Percentiles rank a stretch among this genome's conserved stretches.
Evolutionary conservation across 2,329 filamentous ascomycete species (phyloP).

Genomic region (Fusarium paranaense): DNA sequence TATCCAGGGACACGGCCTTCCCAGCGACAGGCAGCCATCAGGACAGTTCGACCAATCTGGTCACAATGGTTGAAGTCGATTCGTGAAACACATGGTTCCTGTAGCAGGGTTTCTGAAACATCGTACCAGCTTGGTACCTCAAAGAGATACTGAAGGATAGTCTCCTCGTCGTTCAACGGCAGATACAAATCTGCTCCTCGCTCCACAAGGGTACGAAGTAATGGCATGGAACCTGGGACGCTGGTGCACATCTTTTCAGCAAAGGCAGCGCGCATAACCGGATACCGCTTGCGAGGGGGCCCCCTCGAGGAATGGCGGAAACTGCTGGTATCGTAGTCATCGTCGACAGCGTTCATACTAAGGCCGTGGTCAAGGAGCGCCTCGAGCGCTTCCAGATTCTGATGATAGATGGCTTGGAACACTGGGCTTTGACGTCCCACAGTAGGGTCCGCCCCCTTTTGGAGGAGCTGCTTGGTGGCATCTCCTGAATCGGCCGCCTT

Average conservation of each 20-base stretch:
- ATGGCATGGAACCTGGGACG: too few species aligned
- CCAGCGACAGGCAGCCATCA: slow-evolving; percentile 37
- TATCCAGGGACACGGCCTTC: background rate
- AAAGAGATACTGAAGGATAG: slow-evolving; percentile 32
- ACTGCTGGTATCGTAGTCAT: background rate
- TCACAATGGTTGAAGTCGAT: slow-evolving; percentile 37
- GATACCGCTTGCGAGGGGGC: slow-evolving; percentile 5
- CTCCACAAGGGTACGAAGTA: slow-evolving; percentile 2
- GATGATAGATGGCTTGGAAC: slow-evolving; percentile 20
- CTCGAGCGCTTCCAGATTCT: slow-evolving; percentile 18
- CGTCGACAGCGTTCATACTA: slow-evolving; percentile 11
- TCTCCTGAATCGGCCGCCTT: slow-evolving; percentile 13
- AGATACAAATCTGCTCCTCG: slow-evolving; percentile 31
- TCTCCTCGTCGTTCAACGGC: slow-evolving; percentile 32
- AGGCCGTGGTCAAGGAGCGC: slow-evolving; percentile 26
- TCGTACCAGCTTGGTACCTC: slow-evolving; percentile 1
- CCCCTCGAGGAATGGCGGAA: background rate
- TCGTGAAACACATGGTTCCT: slow-evolving; percentile 27
- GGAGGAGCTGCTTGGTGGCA: slow-evolving; percentile 15
- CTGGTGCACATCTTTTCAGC: background rate
- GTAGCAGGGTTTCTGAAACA: background rate
- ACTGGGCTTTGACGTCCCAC: slow-evolving; percentile 11
- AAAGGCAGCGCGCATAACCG: slow-evolving; percentile 21
- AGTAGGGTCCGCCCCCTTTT: slow-evolving; percentile 11
- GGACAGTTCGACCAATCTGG: slow-evolving; percentile 24